These are phyloP conservation scores for Plasmodium reichenowi DNA, from an alignment of 169 alveolate genomes.

Conservation along the genomic window DNA sequence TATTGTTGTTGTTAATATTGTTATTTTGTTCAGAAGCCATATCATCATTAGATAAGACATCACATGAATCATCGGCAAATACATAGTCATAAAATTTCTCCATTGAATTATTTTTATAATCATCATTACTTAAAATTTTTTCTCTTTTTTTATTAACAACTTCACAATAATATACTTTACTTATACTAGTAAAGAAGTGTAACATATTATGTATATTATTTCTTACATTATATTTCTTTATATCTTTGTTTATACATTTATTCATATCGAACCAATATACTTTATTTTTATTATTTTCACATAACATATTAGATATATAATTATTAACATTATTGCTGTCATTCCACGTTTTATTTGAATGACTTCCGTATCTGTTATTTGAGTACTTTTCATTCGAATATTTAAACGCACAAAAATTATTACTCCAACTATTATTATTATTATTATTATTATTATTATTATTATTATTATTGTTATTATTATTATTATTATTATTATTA, in stretches of 20 bases:
- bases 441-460: too few species aligned
- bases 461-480: too few species aligned
- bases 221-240: slow-evolving; percentile 23
- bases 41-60: slow-evolving; percentile 5
- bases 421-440: too few species aligned
- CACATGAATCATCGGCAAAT: slow-evolving; percentile 11
- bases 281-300: slow-evolving; percentile 26
- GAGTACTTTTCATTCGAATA: too few species aligned
- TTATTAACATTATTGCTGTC: neutral
- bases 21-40: neutral
- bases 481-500: too few species aligned
- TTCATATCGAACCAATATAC: slow-evolving; percentile 40
- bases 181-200: slow-evolving; percentile 47
- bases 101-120: slow-evolving; percentile 5
- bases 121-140: slow-evolving; percentile 23
- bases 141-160: slow-evolving; percentile 50
- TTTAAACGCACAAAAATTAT: too few species aligned
- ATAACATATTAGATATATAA: neutral
- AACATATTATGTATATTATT: slow-evolving; percentile 21
- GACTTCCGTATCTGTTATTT: too few species aligned
- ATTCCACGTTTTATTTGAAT: neutral
- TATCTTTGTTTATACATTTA: slow-evolving; percentile 24
- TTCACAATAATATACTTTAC: slow-evolving; percentile 58
- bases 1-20: too few species aligned
- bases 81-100: slow-evolving; percentile 53